phyloP scores from a whole-genome alignment of 352 stramenopile species.

The Elongisporangium undulatum region DNA sequence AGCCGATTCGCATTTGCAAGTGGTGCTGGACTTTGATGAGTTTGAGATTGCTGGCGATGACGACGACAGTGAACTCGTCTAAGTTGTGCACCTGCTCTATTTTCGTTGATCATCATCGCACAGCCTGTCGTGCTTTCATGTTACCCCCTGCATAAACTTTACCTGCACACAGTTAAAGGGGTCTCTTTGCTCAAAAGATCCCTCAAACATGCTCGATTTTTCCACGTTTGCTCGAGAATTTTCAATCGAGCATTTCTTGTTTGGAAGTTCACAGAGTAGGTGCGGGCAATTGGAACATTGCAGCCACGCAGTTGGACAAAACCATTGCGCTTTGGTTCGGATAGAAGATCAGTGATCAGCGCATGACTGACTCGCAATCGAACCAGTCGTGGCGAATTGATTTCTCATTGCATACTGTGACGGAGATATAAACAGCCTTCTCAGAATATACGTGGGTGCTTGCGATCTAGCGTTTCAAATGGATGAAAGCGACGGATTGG shows the following conservation, averaged over 20 bases:
- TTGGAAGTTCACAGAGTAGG: background rate
- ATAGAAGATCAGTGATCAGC: background rate
- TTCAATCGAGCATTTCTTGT: background rate
- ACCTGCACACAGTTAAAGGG: background rate
- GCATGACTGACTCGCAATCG: background rate
- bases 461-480: background rate
- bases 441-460: background rate
- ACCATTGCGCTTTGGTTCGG: background rate
- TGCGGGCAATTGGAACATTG: background rate
- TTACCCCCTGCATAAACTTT: background rate
- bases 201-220: background rate
- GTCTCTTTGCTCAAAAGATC: background rate
- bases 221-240: background rate
- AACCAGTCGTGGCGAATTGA: background rate
- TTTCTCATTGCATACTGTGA: background rate
- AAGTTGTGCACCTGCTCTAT: background rate
- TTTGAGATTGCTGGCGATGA: conserved; percentile 26
- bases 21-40: conserved; percentile 18
- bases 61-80: background rate
- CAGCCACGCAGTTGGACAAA: background rate
- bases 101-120: background rate
- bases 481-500: background rate
- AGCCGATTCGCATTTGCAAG: conserved; percentile 10
- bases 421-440: background rate
- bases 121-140: background rate